phyloP scores from a whole-genome alignment of 129 eudicot species.

The sunflower (Helianthus annuus) region HanXRQr2.0-SUNRISE NC_035436.2:194948339-194948838 shows the following conservation, averaged over 20 bases:
- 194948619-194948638: neutral
- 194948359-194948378: slow-evolving; percentile 69
- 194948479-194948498: slow-evolving; percentile 19
- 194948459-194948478: slow-evolving; percentile 27
- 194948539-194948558: too few species aligned
- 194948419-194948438: slow-evolving; percentile 14
- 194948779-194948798: too few species aligned
- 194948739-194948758: too few species aligned
- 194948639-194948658: neutral
- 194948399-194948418: slow-evolving; percentile 54
- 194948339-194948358: too few species aligned
- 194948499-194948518: slow-evolving; percentile 4
- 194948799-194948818: too few species aligned
- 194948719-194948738: too few species aligned
- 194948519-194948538: slow-evolving; percentile 10
- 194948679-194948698: too few species aligned
- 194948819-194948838: too few species aligned
- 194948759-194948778: too few species aligned
- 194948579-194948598: too few species aligned
- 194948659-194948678: neutral
- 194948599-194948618: neutral
- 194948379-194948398: slow-evolving; percentile 78
- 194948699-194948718: too few species aligned
- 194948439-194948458: slow-evolving; percentile 19
- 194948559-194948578: too few species aligned